Conservation (phyloP, 148 eudicot species). For the Hydrangea macrophylla region DNA sequence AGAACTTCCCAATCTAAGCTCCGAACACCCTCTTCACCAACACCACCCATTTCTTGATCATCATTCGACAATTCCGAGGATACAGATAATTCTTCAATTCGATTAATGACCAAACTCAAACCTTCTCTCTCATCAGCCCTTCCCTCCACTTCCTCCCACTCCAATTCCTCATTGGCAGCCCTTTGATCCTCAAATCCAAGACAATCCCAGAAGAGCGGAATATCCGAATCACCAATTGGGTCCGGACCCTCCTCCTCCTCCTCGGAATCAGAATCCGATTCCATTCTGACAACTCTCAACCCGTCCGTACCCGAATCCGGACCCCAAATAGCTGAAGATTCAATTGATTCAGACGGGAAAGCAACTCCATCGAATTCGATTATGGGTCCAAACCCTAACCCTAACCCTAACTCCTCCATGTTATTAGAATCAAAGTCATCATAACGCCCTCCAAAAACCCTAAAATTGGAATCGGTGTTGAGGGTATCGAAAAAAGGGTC, state of each 20-base stretch:
- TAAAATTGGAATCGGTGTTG: conserved; percentile 12
- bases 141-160: conserved; percentile 46
- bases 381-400: conserved; percentile 34
- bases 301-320: conserved; percentile 32
- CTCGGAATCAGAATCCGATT: conserved; percentile 75
- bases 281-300: conserved; percentile 59
- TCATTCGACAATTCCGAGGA: conserved; percentile 38
- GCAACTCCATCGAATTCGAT: conserved; percentile 1
- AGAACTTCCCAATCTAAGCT: conserved; percentile 74
- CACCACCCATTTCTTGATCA: conserved; percentile 28
- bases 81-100: conserved; percentile 44
- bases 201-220: conserved; percentile 53
- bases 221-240: conserved; percentile 32
- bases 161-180: conserved; percentile 18
- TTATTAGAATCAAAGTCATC: conserved; percentile 10
- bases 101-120: conserved; percentile 38
- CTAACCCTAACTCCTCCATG: conserved; percentile 45
- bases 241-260: conserved; percentile 31
- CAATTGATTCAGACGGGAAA: conserved; percentile 3
- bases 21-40: conserved; percentile 30
- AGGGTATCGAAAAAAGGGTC: not conserved
- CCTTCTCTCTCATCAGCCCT: conserved; percentile 33
- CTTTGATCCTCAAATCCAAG: conserved; percentile 37
- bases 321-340: not conserved
- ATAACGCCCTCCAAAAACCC: conserved; percentile 21